Evolutionary conservation across 495 filamentous ascomycete species (phyloP), one percentile per base, ranked within the genome.

Genomic region (Penicillium simplicissimum): DNA sequence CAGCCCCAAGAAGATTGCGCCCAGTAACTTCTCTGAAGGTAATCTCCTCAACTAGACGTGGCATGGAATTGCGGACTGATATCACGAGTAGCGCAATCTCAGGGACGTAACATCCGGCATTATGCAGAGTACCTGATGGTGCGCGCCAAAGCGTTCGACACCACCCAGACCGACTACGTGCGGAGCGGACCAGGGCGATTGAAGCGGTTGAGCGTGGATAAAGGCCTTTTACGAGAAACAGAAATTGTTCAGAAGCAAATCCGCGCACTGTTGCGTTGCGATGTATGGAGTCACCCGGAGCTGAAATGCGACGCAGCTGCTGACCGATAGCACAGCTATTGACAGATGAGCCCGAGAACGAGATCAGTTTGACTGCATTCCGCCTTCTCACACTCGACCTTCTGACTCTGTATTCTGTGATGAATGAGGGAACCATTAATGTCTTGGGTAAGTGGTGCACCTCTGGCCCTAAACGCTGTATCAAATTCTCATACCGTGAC

Each of bases 361-460:
- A 99, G 69, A 97, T 99, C 67, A 96, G 92, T 10, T 82, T 99
- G 64, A 93, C 90, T 4, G 93, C 95, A n/a, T 99, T 99, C 65
- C 84, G 95, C 62, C 81, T 99, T 68, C 76, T 99, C 42, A 95
- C 96, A 10, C 81, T 95, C 67, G 95, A 99, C 72, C 82, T 99
- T 28, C 76, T 99, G 57, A 89, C 88, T 6, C 80, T 99, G 43
- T 99, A 96, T 74, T 91, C 95, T 63, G 91, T 96, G 37, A 88
- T 97, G 81, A 99, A 99, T 65, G 93, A 98, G 76, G 95, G 90
- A 23, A 94, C 96, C 65, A 98, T 99, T 77, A 99, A 96, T 74
- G 91, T 99, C 60, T 83, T 99, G 55, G 92, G 95, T 95, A 83
- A 65, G 84, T 59, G 9, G 4, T 48, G 31, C 21, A 19, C 7